Evolutionary conservation across 257 asterid genomes (phyloP).

Genomic region (Ophiorrhiza pumila): DNA sequence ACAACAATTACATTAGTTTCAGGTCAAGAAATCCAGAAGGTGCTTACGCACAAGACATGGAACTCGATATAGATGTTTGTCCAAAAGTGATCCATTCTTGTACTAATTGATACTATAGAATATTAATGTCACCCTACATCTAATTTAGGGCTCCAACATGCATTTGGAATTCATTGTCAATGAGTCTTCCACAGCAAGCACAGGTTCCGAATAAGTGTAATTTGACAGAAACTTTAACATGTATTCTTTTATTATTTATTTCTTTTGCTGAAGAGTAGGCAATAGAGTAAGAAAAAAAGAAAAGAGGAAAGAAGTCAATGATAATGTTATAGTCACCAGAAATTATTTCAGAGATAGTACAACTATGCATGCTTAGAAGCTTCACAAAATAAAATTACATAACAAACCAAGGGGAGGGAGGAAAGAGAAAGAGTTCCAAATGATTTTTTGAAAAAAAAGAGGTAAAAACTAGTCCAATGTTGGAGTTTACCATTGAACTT

Average conservation of each 20-base stretch:
- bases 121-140: neutral
- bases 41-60: neutral
- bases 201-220: neutral
- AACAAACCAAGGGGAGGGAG: too few relatives aligned
- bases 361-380: neutral
- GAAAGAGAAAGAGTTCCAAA: neutral
- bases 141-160: neutral
- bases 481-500: slow-evolving; percentile 51
- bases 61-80: too few relatives aligned
- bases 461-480: neutral
- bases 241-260: neutral
- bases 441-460: neutral
- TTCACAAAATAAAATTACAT: neutral
- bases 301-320: neutral
- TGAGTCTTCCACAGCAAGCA: neutral
- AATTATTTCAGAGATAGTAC: neutral
- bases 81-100: neutral
- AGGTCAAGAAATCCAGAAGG: neutral
- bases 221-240: neutral
- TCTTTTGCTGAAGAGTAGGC: neutral
- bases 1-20: neutral
- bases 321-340: neutral
- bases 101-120: neutral
- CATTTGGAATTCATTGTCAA: neutral
- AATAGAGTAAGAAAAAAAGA: neutral